Base-by-base conservation (phyloP, 1,139 yeast species). In the Hyphopichia khmerensis region DNA sequence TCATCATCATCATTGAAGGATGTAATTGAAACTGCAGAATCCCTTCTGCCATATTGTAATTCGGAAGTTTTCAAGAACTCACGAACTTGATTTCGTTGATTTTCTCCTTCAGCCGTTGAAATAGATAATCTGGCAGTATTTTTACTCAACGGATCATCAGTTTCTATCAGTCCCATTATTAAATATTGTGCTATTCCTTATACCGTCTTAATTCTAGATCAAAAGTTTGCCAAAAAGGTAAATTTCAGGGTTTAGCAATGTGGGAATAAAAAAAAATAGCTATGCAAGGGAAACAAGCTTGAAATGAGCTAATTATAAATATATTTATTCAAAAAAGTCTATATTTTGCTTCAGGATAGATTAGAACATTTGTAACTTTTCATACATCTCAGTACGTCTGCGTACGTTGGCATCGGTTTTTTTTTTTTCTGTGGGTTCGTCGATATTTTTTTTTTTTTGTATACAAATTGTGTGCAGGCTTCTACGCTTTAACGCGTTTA, bases 41-140 rank as follows among this genome's bases (percentile, higher is more conserved):
- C 62, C 39, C 62, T 50, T 39, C 65, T 41, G 9, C 18, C 35
- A 29, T 38, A 30, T 9, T 29, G 27, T 18, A 19, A 18, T 7
- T 36, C 33, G 1, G 42, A 35, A 7, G 43, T 33, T 33, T 15
- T 40, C 37, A 56, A 45, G 16, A 51, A 44, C 41, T 58, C 58
- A 10, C 53, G 46, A 9, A 59, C 52, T 39, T 53, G 55, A 16
- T 42, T 48, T 33, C 62, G 48, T 3, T 61, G 52, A 36, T 49
- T 50, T 5, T 50, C 51, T 16, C 45, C 47, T 35, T 60, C 65
- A 3, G 45, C 43, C 14, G 53, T 49, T 8, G 64, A 55, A 29
- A 64, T 61, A 16, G 67, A 62, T 31, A 65, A 51, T 37, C 69
- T 50, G 11, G 66, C 64, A 4, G 69, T 60, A 32, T 52, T 55